These are phyloP conservation scores for Metschnikowia cerradonensis DNA, from an alignment of 805 yeast species.

Conservation along the genomic window DNA sequence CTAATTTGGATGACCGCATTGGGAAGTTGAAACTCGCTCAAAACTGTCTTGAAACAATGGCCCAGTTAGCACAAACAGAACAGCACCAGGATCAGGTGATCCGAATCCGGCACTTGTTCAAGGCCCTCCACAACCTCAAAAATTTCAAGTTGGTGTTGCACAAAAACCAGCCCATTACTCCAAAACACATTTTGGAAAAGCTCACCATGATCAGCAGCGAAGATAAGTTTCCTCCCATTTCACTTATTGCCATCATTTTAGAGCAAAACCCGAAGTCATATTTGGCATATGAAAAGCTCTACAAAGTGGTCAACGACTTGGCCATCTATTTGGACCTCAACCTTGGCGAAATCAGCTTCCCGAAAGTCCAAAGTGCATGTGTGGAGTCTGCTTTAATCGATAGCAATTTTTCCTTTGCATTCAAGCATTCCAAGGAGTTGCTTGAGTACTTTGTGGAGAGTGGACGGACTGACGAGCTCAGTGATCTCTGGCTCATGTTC, in stretches of 20 bases:
- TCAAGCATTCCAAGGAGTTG: slow-evolving; percentile 36
- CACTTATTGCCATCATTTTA: slow-evolving; percentile 39
- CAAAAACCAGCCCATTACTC: slow-evolving; percentile 14
- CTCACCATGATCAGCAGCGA: slow-evolving; percentile 9
- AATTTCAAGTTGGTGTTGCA: slow-evolving; percentile 28
- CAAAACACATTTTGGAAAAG: slow-evolving; percentile 14
- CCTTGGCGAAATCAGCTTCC: slow-evolving; percentile 21
- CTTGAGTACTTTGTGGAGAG: slow-evolving; percentile 23
- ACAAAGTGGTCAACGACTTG: slow-evolving; percentile 38
- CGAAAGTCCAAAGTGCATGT: slow-evolving; percentile 44
- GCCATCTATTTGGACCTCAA: slow-evolving; percentile 33
- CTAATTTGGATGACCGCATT: slow-evolving; percentile 30
- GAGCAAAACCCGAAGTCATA: slow-evolving; percentile 55
- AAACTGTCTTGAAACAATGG: slow-evolving; percentile 25
- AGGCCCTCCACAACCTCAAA: slow-evolving; percentile 33
- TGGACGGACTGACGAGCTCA: slow-evolving; percentile 15
- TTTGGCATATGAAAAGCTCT: slow-evolving; percentile 38
- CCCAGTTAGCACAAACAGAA: not conserved
- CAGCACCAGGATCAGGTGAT: slow-evolving; percentile 17
- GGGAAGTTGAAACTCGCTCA: slow-evolving; percentile 27
- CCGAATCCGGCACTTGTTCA: slow-evolving; percentile 31
- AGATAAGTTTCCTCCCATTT: slow-evolving; percentile 12
- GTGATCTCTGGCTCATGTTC: slow-evolving; percentile 62
- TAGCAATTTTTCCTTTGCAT: slow-evolving; percentile 59
- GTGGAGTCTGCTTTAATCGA: slow-evolving; percentile 66